A percentile compares a stretch with the other conserved stretches of the same genome.
Evolutionary conservation across 345 rosid genomes (phyloP).

Genomic region (Salix suchowensis): DNA sequence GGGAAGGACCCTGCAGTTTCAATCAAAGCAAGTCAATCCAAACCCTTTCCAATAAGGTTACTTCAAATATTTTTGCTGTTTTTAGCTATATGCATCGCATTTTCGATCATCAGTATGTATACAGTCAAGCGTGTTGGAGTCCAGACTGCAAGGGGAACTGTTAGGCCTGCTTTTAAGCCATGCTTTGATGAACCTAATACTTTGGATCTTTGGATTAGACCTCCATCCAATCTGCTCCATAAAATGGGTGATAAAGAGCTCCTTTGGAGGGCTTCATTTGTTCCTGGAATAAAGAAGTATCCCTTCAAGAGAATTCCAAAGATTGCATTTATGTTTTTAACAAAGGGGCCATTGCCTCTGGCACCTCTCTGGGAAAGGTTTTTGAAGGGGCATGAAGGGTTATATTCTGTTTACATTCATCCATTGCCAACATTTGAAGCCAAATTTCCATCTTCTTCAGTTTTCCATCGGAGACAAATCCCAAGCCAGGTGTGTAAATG

Average conservation of each 20-base stretch:
- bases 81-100: conserved; percentile 45
- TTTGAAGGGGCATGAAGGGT: conserved; percentile 65
- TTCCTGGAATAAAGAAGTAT: conserved; percentile 54
- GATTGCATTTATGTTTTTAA: conserved; percentile 94
- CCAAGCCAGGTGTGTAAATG: conserved; percentile 68
- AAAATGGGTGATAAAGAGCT: conserved; percentile 72
- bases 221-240: conserved; percentile 59
- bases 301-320: conserved; percentile 77
- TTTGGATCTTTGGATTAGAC: conserved; percentile 56
- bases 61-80: conserved; percentile 51
- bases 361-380: conserved; percentile 92
- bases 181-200: conserved; percentile 36
- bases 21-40: conserved; percentile 40
- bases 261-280: conserved; percentile 80
- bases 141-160: conserved; percentile 39
- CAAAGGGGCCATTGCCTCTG: conserved; percentile 88
- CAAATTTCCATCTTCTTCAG: conserved; percentile 51
- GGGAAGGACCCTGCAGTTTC: conserved; percentile 50
- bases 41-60: conserved; percentile 47
- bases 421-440: conserved; percentile 65
- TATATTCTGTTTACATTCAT: conserved; percentile 77
- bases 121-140: conserved; percentile 56
- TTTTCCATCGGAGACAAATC: conserved; percentile 67
- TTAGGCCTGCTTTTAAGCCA: conserved; percentile 45
- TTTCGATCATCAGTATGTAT: conserved; percentile 65